Evolutionary conservation across 2,329 filamentous ascomycete species (phyloP).

Genomic region (Didymella sp.): DNA sequence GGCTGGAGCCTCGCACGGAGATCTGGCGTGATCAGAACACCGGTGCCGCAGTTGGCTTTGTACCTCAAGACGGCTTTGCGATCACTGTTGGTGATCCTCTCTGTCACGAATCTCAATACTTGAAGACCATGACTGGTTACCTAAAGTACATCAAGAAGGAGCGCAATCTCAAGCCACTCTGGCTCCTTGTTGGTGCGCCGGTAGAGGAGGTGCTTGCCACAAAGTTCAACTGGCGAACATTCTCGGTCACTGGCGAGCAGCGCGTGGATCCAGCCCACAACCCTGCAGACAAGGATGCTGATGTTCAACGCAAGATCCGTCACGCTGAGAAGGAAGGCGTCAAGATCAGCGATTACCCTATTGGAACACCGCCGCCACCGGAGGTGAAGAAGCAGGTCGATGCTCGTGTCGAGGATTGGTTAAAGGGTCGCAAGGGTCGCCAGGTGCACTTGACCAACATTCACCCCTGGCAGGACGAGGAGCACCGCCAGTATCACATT

Average conservation of each 20-base stretch:
- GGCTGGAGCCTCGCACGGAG: conserved; percentile 86
- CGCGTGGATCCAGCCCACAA: conserved; percentile 78
- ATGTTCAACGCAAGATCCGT: conserved; percentile 76
- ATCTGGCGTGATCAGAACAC: conserved; percentile 83
- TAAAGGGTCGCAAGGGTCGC: conserved; percentile 77
- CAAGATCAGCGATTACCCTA: conserved; percentile 74
- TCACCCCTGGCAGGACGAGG: conserved; percentile 82
- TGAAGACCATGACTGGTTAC: conserved; percentile 75
- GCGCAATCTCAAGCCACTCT: conserved; percentile 77
- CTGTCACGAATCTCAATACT: conserved; percentile 79
- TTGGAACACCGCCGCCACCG: conserved; percentile 68
- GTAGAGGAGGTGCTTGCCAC: conserved; percentile 81
- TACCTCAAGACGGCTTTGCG: conserved; percentile 76
- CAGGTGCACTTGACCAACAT: conserved; percentile 93
- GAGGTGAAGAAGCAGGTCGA: conserved; percentile 75
- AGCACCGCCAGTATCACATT: conserved; percentile 86
- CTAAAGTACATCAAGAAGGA: conserved; percentile 77
- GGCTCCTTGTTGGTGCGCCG: conserved; percentile 83
- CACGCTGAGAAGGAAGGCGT: conserved; percentile 84
- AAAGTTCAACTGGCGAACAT: conserved; percentile 83
- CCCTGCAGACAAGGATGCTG: conserved; percentile 68
- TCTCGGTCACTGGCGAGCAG: conserved; percentile 89
- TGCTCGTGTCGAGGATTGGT: conserved; percentile 78
- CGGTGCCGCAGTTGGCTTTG: conserved; percentile 85
- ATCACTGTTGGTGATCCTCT: conserved; percentile 89